Percentiles rank a stretch among this genome's conserved stretches.
phyloP scores from a whole-genome alignment of 768 basidiomycete genomes.

The Lactifluus piperatus region DNA sequence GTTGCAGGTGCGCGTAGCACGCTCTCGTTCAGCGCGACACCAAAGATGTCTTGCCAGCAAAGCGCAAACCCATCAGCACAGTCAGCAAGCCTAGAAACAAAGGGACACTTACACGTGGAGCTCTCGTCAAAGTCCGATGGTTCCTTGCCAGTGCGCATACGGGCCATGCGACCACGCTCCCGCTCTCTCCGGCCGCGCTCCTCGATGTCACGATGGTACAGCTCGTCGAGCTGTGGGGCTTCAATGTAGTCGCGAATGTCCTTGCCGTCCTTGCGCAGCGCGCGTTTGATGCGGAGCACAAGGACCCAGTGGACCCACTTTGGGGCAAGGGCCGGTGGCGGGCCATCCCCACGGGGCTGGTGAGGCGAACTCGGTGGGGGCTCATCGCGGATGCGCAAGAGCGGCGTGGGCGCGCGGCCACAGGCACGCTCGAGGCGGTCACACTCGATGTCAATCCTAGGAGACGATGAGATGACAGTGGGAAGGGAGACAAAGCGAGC shows the following conservation, averaged over 20 bases:
- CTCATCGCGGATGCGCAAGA: constrained; percentile 1
- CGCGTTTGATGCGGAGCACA: constrained; percentile 13
- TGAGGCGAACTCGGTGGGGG: constrained; percentile 11
- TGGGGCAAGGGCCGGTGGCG: constrained; percentile 3
- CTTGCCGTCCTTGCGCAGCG: constrained; percentile 6
- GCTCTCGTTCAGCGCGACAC: constrained; percentile 29
- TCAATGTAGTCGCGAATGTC: constrained; percentile 17
- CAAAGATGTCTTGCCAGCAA: constrained; percentile 30
- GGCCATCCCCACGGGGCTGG: constrained; percentile 5
- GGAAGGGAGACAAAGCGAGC: constrained; percentile 15
- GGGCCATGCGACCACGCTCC: constrained; percentile 6
- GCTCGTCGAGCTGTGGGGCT: constrained; percentile 5
- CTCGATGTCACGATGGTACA: constrained; percentile 10
- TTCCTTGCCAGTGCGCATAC: constrained; percentile 8
- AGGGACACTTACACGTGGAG: not conserved
- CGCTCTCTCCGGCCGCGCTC: constrained; percentile 15
- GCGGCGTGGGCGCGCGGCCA: constrained; percentile 2
- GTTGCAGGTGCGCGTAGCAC: constrained; percentile 27
- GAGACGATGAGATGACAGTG: not conserved
- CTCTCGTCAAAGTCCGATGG: not conserved
- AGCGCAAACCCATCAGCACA: too few relatives aligned
- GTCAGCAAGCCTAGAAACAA: not conserved
- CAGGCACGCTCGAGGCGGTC: constrained; percentile 16
- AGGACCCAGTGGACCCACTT: constrained; percentile 16
- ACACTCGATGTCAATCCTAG: constrained; percentile 7